A percentile compares a stretch with the other conserved stretches of the same genome.
These are phyloP conservation scores for Phytopythium delawarense DNA, from an alignment of 352 stramenopile species.

Conservation along the genomic window DNA sequence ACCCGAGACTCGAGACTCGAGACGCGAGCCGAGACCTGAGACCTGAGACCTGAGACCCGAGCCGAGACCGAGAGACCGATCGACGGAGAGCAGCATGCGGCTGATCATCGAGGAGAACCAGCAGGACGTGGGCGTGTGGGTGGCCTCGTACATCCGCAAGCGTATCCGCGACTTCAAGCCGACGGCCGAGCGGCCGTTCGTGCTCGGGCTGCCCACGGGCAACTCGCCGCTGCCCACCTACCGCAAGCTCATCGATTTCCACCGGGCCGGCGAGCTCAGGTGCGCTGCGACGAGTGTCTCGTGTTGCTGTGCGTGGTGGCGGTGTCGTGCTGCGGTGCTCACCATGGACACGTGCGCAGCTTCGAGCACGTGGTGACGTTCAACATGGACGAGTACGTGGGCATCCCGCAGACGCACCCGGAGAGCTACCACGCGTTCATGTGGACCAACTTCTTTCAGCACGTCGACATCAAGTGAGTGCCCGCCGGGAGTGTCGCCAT, in stretches of 20 bases:
- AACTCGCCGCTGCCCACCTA: slow-evolving; percentile 85
- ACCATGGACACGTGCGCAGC: slow-evolving; percentile 13
- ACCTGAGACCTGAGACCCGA: too few relatives aligned
- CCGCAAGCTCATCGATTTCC: slow-evolving; percentile 73
- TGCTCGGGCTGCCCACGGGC: slow-evolving; percentile 84
- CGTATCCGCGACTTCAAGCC: slow-evolving; percentile 77
- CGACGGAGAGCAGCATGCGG: slow-evolving; percentile 37
- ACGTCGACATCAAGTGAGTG: slow-evolving; percentile 82
- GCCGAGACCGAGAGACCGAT: neutral
- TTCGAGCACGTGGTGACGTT: slow-evolving; percentile 89
- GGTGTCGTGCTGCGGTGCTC: neutral
- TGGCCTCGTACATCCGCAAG: slow-evolving; percentile 77
- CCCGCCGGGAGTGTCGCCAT: neutral
- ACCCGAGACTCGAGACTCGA: too few relatives aligned
- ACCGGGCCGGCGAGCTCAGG: slow-evolving; percentile 35
- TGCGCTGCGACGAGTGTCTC: slow-evolving; percentile 2
- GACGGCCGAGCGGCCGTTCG: slow-evolving; percentile 70
- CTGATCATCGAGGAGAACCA: slow-evolving; percentile 83
- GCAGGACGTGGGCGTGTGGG: slow-evolving; percentile 62
- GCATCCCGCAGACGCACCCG: slow-evolving; percentile 65
- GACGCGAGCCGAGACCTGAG: too few relatives aligned
- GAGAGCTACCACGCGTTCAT: slow-evolving; percentile 91
- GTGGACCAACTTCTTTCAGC: slow-evolving; percentile 87
- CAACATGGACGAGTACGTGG: slow-evolving; percentile 92
- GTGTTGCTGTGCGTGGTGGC: too few relatives aligned